phyloP scores from a whole-genome alignment of 1,284 basidiomycete species.

The Meira miltonrushii region DNA sequence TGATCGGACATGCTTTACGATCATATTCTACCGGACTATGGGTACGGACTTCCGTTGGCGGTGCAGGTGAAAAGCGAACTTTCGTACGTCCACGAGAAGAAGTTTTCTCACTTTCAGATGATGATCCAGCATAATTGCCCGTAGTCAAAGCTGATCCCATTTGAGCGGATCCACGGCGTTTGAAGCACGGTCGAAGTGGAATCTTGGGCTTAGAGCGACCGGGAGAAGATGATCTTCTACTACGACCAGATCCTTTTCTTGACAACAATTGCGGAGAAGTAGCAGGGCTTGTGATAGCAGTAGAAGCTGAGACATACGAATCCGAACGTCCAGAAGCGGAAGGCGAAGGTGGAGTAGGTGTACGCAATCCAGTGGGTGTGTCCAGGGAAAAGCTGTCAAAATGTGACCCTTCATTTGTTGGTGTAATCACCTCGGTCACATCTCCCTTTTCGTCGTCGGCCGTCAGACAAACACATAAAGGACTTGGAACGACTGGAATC shows the following conservation, averaged over 20 bases:
- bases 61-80: conserved; percentile 43
- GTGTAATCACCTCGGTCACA: neutral
- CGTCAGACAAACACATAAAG: conserved; percentile 35
- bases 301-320: conserved; percentile 7
- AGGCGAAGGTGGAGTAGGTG: neutral
- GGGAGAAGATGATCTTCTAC: conserved; percentile 31
- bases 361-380: too few species aligned
- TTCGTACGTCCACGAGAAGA: conserved; percentile 14
- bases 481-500: conserved; percentile 40
- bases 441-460: conserved; percentile 8
- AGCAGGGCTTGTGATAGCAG: conserved; percentile 8
- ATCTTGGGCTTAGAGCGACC: conserved; percentile 16
- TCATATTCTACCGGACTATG: conserved; percentile 52
- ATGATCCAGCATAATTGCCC: conserved; percentile 24
- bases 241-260: conserved; percentile 11
- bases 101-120: conserved; percentile 21
- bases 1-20: conserved; percentile 44
- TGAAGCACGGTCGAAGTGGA: conserved; percentile 44
- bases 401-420: neutral
- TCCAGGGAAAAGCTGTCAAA: neutral
- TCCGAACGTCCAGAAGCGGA: neutral
- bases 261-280: neutral
- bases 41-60: conserved; percentile 43
- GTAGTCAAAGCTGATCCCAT: neutral
- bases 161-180: conserved; percentile 24